phyloP scores from a whole-genome alignment of 2,329 filamentous ascomycete species.

The Coniochaeta sp. region DNA sequence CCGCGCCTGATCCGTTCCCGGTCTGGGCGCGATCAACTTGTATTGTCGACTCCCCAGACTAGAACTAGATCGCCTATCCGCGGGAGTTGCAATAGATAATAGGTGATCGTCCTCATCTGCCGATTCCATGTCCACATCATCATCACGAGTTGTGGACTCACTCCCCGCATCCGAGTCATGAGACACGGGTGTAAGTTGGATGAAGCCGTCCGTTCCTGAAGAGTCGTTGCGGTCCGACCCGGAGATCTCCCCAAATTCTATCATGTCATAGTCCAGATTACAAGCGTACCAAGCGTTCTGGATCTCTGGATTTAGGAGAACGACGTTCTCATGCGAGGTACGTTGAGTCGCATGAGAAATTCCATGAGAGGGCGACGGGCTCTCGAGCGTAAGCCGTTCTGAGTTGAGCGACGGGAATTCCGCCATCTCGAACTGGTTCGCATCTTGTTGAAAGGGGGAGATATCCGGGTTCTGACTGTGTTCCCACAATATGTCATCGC shows the following conservation, averaged over 20 bases:
- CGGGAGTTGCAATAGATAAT: neutral
- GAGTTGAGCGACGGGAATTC: neutral
- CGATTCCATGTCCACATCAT: neutral
- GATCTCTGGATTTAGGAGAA: conserved; percentile 12
- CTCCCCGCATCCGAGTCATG: neutral
- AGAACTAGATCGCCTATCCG: neutral
- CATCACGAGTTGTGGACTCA: neutral
- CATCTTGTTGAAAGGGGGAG: neutral
- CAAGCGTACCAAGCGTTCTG: conserved; percentile 13
- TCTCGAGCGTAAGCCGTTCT: neutral
- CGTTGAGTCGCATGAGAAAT: neutral
- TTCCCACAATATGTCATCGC: neutral
- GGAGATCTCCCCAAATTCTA: conserved; percentile 3
- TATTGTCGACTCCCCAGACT: conserved; percentile 4
- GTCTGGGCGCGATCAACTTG: conserved; percentile 10
- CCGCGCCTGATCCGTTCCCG: conserved; percentile 4
- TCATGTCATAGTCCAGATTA: conserved; percentile 7
- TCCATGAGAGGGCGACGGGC: neutral
- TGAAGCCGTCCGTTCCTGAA: conserved; percentile 1
- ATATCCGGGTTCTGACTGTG: neutral
- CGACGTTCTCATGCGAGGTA: conserved; percentile 6
- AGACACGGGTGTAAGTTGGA: neutral
- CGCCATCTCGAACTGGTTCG: neutral
- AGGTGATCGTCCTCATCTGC: neutral
- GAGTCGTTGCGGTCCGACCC: conserved; percentile 4